Percentiles rank a stretch among this genome's conserved stretches.
Conservation (phyloP, 805 yeast genomes). For the Helenozyma rhizophorensis region DNA sequence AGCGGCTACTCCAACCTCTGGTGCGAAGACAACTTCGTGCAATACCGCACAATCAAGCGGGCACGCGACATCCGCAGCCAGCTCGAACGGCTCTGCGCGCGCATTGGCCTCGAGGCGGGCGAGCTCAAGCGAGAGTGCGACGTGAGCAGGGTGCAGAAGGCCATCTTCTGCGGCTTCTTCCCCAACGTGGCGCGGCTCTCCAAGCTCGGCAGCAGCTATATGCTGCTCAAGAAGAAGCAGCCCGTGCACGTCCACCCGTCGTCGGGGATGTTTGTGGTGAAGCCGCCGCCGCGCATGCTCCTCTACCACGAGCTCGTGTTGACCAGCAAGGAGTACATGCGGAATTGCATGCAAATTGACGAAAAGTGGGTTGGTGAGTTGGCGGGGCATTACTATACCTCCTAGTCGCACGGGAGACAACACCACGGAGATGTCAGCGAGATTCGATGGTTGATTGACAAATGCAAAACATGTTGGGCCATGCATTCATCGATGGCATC, state of each 20-base stretch:
- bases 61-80: conserved; percentile 72
- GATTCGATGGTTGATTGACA: no score
- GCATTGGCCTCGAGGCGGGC: conserved; percentile 25
- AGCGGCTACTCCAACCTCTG: conserved; percentile 66
- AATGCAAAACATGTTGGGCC: no score
- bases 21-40: conserved; percentile 83
- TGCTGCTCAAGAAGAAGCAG: conserved; percentile 61
- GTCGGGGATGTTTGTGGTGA: conserved; percentile 56
- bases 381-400: conserved; percentile 66
- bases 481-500: no score
- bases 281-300: conserved; percentile 71
- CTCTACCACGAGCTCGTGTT: conserved; percentile 80
- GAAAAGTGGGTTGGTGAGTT: conserved; percentile 70
- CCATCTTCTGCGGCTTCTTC: conserved; percentile 66
- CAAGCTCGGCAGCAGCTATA: conserved; percentile 63
- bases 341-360: conserved; percentile 68
- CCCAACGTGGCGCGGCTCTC: conserved; percentile 59
- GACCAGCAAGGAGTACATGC: conserved; percentile 86
- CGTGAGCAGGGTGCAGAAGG: conserved; percentile 38
- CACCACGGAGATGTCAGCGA: no score
- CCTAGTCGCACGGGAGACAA: no score
- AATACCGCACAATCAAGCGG: conserved; percentile 65
- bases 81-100: conserved; percentile 53
- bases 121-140: no score
- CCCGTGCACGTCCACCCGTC: conserved; percentile 86